Base-by-base conservation (phyloP, 1,139 yeast genomes). In the Pichia sorboxylosa region DNA sequence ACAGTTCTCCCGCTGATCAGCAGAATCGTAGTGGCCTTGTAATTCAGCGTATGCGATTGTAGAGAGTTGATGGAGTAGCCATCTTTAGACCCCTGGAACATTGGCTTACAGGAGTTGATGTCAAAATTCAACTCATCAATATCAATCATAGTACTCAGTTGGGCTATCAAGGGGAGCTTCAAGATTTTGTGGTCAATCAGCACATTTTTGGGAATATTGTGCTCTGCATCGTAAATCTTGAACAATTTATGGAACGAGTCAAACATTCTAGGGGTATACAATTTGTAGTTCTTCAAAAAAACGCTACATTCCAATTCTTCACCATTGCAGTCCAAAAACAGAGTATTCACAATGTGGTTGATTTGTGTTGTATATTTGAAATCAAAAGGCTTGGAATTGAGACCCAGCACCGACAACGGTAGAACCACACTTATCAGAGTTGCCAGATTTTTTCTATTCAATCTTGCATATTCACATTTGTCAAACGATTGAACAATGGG, bases 21-120 rank as follows among this genome's bases (percentile, higher is more conserved):
- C 10, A 87, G 43, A 3, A 84, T 51, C 0, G 95, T 73, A 0
- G 95, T 94, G 0, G 94, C 93, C 44, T 71, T 74, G 95, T 96
- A 87, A 49, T 84, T 83, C 59, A 83, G 77, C 0, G 79, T 82
- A 44, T 79, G 83, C 40, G 78, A 69, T 54, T 87, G 94, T 38
- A 87, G 66, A 0, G 95, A 79, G 27, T 94, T 60, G 65, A 87
- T 80, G 0, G 95, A 82, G 49, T 81, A 87, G 1, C 97, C 97
- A 16, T 75, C 65, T 31, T 69, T 72, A 5, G 85, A 62, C 0
- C 94, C 96, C 11, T 70, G 63, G 47, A 78, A 87, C 7, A 87
- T 63, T 44, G 41, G 29, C 13, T 28, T 37, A n/a, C n/a, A n/a
- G 4, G 34, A 27, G 17, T 34, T 32, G 4, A 34, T 18, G 3